Evolutionary conservation across 345 rosid genomes (phyloP).

Genomic region (Arabidopsis thaliana): TAIR10.1 NC_003070.9:259501-260000

Average conservation of each 20-base stretch:
- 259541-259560: constrained; percentile 92
- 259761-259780: constrained; percentile 81
- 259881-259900: constrained; percentile 95
- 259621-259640: background rate
- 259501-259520: constrained; percentile 53
- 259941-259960: constrained; percentile 63
- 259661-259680: background rate
- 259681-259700: constrained; percentile 62
- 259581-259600: constrained; percentile 84
- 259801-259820: constrained; percentile 62
- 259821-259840: constrained; percentile 78
- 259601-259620: constrained; percentile 95
- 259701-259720: constrained; percentile 93
- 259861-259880: constrained; percentile 75
- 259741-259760: constrained; percentile 80
- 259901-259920: constrained; percentile 80
- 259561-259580: constrained; percentile 95
- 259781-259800: constrained; percentile 79
- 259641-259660: background rate
- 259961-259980: constrained; percentile 68
- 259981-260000: constrained; percentile 55
- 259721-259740: constrained; percentile 90
- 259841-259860: constrained; percentile 86
- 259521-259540: constrained; percentile 80
- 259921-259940: constrained; percentile 87